Conservation (phyloP, 345 rosid species). For the Brassica rapa region DNA sequence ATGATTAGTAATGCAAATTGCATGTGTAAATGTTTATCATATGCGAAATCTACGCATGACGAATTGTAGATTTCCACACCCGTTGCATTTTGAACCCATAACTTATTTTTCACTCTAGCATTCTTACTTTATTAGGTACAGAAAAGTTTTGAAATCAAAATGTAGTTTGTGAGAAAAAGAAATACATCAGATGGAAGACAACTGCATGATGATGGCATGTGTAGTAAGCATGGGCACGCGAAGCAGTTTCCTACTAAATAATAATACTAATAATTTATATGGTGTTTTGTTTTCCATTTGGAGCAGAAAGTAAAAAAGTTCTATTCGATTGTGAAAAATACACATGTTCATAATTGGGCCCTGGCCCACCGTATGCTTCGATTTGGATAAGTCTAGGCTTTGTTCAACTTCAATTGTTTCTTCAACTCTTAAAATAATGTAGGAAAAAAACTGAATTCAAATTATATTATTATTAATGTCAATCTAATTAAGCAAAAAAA, state of each 20-base stretch:
- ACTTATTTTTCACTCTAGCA: background rate
- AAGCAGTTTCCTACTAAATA: slow-evolving; percentile 9
- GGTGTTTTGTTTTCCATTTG: background rate
- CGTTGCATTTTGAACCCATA: background rate
- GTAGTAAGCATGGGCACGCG: slow-evolving; percentile 18
- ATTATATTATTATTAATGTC: background rate
- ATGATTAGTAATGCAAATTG: background rate
- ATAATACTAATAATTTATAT: background rate
- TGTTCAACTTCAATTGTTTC: background rate
- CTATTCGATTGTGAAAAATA: slow-evolving; percentile 1
- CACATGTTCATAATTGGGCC: slow-evolving; percentile 3
- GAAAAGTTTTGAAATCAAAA: background rate
- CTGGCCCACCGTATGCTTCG: slow-evolving; percentile 19
- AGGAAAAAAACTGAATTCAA: background rate
- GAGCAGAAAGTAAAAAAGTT: background rate
- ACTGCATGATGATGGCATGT: slow-evolving; percentile 27
- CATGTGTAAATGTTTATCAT: background rate
- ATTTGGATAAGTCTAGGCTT: slow-evolving; percentile 12
- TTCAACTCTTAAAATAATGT: background rate
- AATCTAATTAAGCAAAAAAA: background rate
- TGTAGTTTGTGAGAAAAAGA: background rate
- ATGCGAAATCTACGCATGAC: background rate
- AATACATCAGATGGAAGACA: slow-evolving; percentile 34
- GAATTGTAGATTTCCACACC: background rate
- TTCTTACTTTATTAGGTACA: background rate